These are phyloP conservation scores for Sclerotinia subarctica DNA, from an alignment of 2,329 filamentous ascomycete species.

Conservation along the genomic window DNA sequence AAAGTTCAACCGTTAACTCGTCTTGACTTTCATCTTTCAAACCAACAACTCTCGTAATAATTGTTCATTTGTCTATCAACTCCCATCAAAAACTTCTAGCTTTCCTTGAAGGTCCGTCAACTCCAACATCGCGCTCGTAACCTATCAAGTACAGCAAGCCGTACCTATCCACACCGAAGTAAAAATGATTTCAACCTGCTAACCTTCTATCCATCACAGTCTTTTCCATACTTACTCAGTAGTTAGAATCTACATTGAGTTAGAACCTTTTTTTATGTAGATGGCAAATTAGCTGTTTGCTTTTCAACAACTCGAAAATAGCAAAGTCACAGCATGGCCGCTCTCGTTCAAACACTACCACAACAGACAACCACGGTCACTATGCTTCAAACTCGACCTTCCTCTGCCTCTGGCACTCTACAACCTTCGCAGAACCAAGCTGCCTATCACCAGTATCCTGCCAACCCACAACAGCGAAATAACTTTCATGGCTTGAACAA, in stretches of 20 bases:
- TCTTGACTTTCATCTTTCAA: constrained; percentile 35
- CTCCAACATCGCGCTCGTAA: constrained; percentile 23
- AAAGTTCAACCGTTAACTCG: constrained; percentile 41
- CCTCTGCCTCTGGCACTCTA: constrained; percentile 57
- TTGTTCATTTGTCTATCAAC: constrained; percentile 32
- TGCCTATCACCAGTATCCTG: constrained; percentile 47
- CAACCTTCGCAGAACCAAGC: constrained; percentile 37
- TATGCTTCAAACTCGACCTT: constrained; percentile 72
- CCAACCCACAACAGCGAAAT: constrained; percentile 48
- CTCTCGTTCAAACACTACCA: constrained; percentile 77
- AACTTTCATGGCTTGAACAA: constrained; percentile 51
- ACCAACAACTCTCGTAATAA: constrained; percentile 31
- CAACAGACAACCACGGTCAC: constrained; percentile 71
- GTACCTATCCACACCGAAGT: constrained; percentile 22
- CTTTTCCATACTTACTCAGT: constrained; percentile 9
- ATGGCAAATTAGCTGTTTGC: constrained; percentile 26
- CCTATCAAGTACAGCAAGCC: neutral
- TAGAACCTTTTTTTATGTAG: constrained; percentile 28
- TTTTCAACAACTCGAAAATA: constrained; percentile 28
- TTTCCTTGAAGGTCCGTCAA: constrained; percentile 36
- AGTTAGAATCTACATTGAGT: constrained; percentile 11
- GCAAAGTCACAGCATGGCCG: constrained; percentile 64
- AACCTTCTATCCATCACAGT: constrained; percentile 23
- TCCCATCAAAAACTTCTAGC: constrained; percentile 14
- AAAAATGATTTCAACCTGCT: constrained; percentile 7